Evolutionary conservation across 129 eudicot species (phyloP), one percentile per base, ranked within the genome.

Genomic region (Solidago caesia): DNA sequence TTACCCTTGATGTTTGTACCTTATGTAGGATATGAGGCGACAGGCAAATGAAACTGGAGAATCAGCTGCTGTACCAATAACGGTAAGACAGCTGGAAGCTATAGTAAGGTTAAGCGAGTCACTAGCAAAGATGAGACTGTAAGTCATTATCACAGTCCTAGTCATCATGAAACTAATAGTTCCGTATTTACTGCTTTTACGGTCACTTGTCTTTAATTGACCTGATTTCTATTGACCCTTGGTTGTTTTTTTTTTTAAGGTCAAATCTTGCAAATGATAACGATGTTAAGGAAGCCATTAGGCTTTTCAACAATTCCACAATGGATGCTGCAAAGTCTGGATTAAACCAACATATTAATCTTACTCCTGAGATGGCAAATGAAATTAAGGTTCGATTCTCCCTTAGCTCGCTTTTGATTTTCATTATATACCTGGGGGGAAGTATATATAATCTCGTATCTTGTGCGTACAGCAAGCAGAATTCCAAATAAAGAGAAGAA

Each of bases 301-400:
- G 86, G 78, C 97, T 95, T 42, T 95, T 95, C 66, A 79, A 85
- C 75, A 88, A 81, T 83, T 80, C 99, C 7, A 95, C 96, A 15
- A 87, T 95, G 99, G 99, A 95, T 81, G 97, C 96, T 39, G 97
- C 99, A 48, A 89, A 88, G 57, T 91, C 99, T 67, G 99, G 99
- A 75, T 79, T 95, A 33, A 91, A 84, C 73, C 96, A 89, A 58
- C 97, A 89, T 51, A 95, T 95, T 27, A 87, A 95, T 85, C 88
- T 87, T 39, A 87, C 96, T 62, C 94, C 94, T 0, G 97, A 95
- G 85, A 81, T 91, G 90, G 89, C 92, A 70, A 91, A 95, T 68
- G 99, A 95, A 81, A 91, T 95, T 29, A 91, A 95, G 99, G 99
- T 94, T 53, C 41, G 83, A 3, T 46, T 63, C 21, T 15, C 27